Evolutionary conservation across 495 filamentous ascomycete genomes (phyloP), one percentile per base, ranked within the genome.

Genomic region (Parathielavia appendiculata): DNA sequence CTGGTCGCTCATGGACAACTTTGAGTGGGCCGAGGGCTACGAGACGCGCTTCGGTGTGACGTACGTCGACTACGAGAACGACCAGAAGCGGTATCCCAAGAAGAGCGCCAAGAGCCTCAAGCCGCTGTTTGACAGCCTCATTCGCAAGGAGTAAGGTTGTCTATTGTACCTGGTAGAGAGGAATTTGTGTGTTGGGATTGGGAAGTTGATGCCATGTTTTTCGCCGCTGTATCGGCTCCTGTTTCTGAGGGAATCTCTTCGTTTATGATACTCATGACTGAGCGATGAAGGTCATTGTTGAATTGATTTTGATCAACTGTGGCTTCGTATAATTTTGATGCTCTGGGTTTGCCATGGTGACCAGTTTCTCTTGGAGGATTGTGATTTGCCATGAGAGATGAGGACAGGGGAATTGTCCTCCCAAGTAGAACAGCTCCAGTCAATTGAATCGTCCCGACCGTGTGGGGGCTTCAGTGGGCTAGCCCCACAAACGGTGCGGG

Each of bases 21-120:
- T 82, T 63, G 81, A 83, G 71, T 84, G 80, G 80, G 86, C 87
- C 49, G 87, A 91, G 64, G 87, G 87, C n/a, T 90, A 90, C 69
- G 85, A 88, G 71, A 89, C 87, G n/a, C 78, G 87, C 22, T 91
- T 91, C 64, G 87, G 87, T 40, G 85, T 90, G 46, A 90, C 86
- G 7, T 90, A 77, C 68, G 86, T 91, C 40, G 87, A 90, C 73
- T 90, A 91, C 63, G 76, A 79, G 61, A 82, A 87, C 54, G 82
- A 81, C 34, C 86, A 90, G 77, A 86, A 88, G 77, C 74, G 88
- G 40, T 79, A 85, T 53, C 86, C 87, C 32, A 91, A 91, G 82
- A 86, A 89, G 75, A 90, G 86, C 70, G 87, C 86, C 9, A 83
- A 76, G 72, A 78, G 75, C 61, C 76, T 91, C 63, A 75, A 82